Evolutionary conservation across 768 basidiomycete genomes (phyloP), one percentile per base, ranked within the genome.

Genomic region (Boletus rubropictus): DNA sequence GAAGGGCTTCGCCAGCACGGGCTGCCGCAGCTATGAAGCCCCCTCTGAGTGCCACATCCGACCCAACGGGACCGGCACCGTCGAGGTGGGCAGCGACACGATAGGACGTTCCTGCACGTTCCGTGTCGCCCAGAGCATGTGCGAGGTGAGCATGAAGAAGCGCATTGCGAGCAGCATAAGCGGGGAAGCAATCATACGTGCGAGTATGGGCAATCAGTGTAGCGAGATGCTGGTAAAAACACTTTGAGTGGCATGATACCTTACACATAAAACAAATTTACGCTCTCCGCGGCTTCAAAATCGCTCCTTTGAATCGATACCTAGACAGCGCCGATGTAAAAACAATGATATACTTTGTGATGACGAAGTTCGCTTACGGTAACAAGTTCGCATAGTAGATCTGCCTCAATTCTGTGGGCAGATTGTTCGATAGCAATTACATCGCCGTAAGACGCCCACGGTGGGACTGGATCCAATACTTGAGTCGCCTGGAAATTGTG

Each of bases 141-240:
- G 84, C 81, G 24, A 89, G 76, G 50, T 90, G 85, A 0, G 80
- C 87, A 43, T 86, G 76, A 48, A 82, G 75, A 7, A 89, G 70
- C 5, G 82, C 74, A 10, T 88, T 79, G 4, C 83, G 78, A 1
- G 81, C 74, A 2, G 80, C 70, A 56, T 81, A 88, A 0, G 62
- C 41, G 25, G 60, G 49, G 55, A 84, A 90, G 32, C 86, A 65
- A n/a, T 63, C 59, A 43, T 76, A 61, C 0, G 77, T 79, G 8
- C 84, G 80, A 5, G 79, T 73, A 54, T 84, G 82, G 2, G 86
- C 77, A 34, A 84, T 79, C 3, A 85, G 63, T 1, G 63, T 55
- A 45, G 71, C 59, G 1, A 83, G 70, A 21, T 72, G 68, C 71
- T 48, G 12, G 42, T 7, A 6, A 12, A 15, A 35, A 18, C 27